Conservation (phyloP, 176 grass and related monocot genomes). For the Oryza nivara region DNA sequence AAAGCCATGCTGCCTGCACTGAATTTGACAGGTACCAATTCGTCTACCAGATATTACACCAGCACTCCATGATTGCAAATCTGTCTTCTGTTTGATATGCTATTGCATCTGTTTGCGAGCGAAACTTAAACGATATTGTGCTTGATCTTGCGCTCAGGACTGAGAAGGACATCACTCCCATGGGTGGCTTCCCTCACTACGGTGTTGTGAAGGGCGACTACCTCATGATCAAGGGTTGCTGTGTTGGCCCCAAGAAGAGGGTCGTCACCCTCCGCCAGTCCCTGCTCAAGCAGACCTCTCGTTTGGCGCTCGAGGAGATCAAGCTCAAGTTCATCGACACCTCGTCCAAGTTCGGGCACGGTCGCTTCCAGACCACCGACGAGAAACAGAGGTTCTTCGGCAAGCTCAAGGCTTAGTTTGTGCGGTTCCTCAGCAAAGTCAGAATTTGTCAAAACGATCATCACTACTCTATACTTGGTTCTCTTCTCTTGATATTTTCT, state of each 20-base stretch:
- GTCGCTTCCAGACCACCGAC: slow-evolving; percentile 92
- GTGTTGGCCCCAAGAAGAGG: slow-evolving; percentile 91
- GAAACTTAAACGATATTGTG: neutral
- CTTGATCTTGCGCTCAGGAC: slow-evolving; percentile 50
- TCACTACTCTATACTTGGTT: slow-evolving; percentile 27
- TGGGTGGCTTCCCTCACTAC: slow-evolving; percentile 97
- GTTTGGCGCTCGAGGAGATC: slow-evolving; percentile 85
- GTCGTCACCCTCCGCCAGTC: slow-evolving; percentile 91
- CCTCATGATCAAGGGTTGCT: slow-evolving; percentile 96
- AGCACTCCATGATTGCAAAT: neutral
- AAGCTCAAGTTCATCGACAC: slow-evolving; percentile 98
- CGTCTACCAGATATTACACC: too few relatives aligned
- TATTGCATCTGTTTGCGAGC: neutral
- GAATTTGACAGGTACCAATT: slow-evolving; percentile 69
- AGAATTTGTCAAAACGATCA: slow-evolving; percentile 30
- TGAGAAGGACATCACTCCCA: slow-evolving; percentile 96
- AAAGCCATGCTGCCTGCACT: slow-evolving; percentile 66
- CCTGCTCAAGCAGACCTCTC: slow-evolving; percentile 85
- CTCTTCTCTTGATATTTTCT: neutral
- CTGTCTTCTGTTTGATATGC: neutral
- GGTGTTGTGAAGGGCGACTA: slow-evolving; percentile 91
- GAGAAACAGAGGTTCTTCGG: slow-evolving; percentile 92
- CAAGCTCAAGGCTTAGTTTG: slow-evolving; percentile 57
- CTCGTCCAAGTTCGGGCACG: slow-evolving; percentile 95
- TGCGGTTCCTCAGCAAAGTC: neutral